Conservation (phyloP, 768 basidiomycete genomes). For the Termitomyces sp. region DNA sequence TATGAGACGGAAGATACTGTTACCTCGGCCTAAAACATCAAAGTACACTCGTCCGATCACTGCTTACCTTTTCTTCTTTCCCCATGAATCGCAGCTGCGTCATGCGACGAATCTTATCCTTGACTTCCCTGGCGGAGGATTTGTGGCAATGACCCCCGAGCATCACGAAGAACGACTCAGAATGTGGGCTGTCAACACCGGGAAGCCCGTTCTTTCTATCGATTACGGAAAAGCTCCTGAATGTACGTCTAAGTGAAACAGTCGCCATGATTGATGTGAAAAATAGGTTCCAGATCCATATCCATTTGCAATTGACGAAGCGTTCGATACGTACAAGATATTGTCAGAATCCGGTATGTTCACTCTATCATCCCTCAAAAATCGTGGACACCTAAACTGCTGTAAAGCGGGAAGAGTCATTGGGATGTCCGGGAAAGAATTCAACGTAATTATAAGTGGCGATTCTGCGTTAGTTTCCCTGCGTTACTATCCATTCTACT, state of each 20-base stretch:
- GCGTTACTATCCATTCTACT: background rate
- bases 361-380: background rate
- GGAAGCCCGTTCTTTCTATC: conserved; percentile 75
- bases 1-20: conserved; percentile 67
- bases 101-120: conserved; percentile 76
- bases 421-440: conserved; percentile 80
- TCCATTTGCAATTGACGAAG: conserved; percentile 94
- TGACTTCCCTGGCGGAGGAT: conserved; percentile 95
- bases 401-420: conserved; percentile 60
- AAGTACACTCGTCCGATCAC: conserved; percentile 78
- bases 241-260: conserved; percentile 44
- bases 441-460: conserved; percentile 78
- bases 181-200: conserved; percentile 76
- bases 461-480: conserved; percentile 87
- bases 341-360: conserved; percentile 63
- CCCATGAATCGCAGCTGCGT: conserved; percentile 55
- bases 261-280: background rate
- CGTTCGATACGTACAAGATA: conserved; percentile 83
- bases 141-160: conserved; percentile 92
- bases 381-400: background rate
- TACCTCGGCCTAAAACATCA: conserved; percentile 76
- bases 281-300: conserved; percentile 67
- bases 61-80: conserved; percentile 77
- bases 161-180: conserved; percentile 94
- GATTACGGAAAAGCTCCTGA: conserved; percentile 98